Evolutionary conservation across 805 yeast genomes (phyloP).

Genomic region (Pichia nakasei): DNA sequence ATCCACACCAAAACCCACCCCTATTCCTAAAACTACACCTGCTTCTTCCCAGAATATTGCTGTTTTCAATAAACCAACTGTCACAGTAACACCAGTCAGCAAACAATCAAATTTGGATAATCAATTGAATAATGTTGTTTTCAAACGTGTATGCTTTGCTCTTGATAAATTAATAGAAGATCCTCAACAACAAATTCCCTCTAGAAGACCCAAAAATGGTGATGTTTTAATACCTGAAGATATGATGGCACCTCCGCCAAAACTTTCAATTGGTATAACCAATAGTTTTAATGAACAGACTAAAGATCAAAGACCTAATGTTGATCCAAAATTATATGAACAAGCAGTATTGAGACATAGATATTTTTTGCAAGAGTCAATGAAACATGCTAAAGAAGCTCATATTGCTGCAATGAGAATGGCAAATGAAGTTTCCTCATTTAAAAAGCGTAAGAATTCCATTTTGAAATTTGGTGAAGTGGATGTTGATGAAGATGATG

Average conservation of each 20-base stretch:
- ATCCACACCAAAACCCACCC: background rate
- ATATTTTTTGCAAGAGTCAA: conserved; percentile 48
- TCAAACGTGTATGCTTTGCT: conserved; percentile 44
- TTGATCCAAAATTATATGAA: conserved; percentile 40
- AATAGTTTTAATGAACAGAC: conserved; percentile 30
- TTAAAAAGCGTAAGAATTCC: conserved; percentile 25
- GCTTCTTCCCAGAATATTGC: too few relatives aligned
- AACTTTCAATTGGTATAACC: conserved; percentile 62
- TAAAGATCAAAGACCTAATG: conserved; percentile 22
- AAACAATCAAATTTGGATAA: background rate
- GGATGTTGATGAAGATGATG: conserved; percentile 22
- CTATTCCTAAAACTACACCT: background rate
- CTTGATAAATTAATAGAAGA: conserved; percentile 39
- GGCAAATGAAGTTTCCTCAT: conserved; percentile 53
- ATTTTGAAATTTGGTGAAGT: conserved; percentile 15
- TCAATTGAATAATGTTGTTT: conserved; percentile 23
- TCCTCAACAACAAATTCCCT: conserved; percentile 57
- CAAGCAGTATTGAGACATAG: conserved; percentile 53
- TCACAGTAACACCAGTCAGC: too few relatives aligned
- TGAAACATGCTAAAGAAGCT: conserved; percentile 69
- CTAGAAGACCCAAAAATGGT: conserved; percentile 45
- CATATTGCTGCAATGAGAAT: conserved; percentile 62
- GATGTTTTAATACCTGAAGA: conserved; percentile 60
- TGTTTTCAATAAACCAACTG: too few relatives aligned
- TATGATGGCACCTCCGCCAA: conserved; percentile 49